Conservation (phyloP, 2,329 filamentous ascomycete genomes). For the Microdochium paspali region DNA sequence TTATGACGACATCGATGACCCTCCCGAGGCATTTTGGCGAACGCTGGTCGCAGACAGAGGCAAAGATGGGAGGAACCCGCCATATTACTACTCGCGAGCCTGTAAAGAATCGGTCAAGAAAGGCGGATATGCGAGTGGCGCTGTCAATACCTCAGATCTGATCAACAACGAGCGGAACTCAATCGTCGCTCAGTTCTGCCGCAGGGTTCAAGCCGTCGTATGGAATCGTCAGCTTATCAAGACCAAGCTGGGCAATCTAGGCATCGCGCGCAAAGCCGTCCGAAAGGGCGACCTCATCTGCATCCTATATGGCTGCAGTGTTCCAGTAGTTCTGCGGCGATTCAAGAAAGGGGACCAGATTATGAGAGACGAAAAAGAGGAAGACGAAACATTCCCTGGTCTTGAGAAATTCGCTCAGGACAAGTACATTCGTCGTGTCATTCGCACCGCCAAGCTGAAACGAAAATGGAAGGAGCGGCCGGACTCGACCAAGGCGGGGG, state of each 20-base stretch:
- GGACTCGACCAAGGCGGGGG: not conserved
- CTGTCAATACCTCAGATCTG: conserved; percentile 10
- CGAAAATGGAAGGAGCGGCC: not conserved
- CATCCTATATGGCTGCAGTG: conserved; percentile 13
- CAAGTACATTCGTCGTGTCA: not conserved
- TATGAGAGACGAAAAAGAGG: conserved; percentile 2
- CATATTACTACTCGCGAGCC: conserved; percentile 14
- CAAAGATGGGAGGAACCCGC: conserved; percentile 12
- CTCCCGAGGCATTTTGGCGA: conserved; percentile 15
- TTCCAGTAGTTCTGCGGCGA: conserved; percentile 10
- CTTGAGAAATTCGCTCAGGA: not conserved
- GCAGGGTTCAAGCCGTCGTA: conserved; percentile 15
- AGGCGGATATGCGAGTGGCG: conserved; percentile 10
- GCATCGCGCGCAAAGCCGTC: conserved; percentile 6
- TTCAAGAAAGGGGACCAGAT: not conserved
- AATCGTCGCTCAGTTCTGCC: conserved; percentile 16
- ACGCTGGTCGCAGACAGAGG: conserved; percentile 15
- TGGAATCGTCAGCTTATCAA: conserved; percentile 14
- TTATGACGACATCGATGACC: conserved; percentile 5
- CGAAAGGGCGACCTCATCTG: conserved; percentile 9
- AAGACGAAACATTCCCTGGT: not conserved
- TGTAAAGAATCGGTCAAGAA: conserved; percentile 13
- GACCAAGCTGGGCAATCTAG: conserved; percentile 6
- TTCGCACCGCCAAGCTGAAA: not conserved
- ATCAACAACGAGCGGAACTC: conserved; percentile 16